A percentile compares a stretch with the other conserved stretches of the same genome.
Conservation (phyloP, 495 filamentous ascomycete genomes). For the Daldinia decipiens region DNA sequence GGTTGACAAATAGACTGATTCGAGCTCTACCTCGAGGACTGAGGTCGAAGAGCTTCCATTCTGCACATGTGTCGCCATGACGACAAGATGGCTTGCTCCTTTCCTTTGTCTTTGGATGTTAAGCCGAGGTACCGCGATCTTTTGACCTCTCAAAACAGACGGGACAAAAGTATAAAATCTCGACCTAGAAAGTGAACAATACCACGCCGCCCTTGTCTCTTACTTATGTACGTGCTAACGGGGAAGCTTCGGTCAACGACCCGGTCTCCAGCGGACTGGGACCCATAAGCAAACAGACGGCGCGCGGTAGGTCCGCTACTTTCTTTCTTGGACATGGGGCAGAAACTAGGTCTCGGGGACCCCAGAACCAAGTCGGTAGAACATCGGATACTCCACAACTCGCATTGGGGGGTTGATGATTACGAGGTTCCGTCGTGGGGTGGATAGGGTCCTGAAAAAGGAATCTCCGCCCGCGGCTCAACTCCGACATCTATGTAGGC, state of each 20-base stretch:
- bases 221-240: constrained; percentile 10
- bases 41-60: constrained; percentile 41
- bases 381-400: constrained; percentile 31
- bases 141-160: background rate
- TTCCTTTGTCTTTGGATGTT: background rate
- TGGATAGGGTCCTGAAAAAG: constrained; percentile 15
- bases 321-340: constrained; percentile 8
- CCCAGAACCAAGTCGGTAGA: constrained; percentile 26
- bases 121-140: background rate
- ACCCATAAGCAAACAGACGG: background rate
- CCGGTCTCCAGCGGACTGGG: background rate
- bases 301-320: background rate
- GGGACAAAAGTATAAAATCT: background rate
- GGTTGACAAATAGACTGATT: constrained; percentile 32
- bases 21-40: constrained; percentile 44
- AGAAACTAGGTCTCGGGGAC: constrained; percentile 19
- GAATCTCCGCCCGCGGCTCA: constrained; percentile 38
- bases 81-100: background rate
- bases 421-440: constrained; percentile 3
- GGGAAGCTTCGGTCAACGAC: constrained; percentile 11
- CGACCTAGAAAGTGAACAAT: background rate
- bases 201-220: background rate
- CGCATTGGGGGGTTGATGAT: background rate
- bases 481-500: constrained; percentile 3
- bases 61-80: constrained; percentile 34